Percentiles rank a stretch among this genome's conserved stretches.
Evolutionary conservation across 202 grass and related monocot species (phyloP).

Genomic region (Setaria italica): DNA sequence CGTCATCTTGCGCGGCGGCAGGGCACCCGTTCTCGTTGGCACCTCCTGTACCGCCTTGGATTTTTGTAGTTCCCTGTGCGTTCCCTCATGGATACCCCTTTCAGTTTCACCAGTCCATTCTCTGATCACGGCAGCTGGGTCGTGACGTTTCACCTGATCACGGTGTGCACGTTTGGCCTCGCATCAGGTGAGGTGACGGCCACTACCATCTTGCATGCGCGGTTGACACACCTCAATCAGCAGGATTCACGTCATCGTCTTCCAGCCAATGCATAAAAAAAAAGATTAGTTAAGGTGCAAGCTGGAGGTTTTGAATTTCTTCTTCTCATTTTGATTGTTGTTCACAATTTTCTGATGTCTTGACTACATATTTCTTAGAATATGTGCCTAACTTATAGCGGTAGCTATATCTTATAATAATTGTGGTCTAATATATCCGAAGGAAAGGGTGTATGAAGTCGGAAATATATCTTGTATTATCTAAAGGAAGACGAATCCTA

Average conservation of each 20-base stretch:
- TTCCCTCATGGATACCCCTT: background rate
- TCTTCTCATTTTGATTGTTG: no score
- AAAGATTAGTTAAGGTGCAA: no score
- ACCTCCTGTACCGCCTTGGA: background rate
- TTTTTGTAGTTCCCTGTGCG: background rate
- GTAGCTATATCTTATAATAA: no score
- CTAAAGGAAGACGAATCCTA: no score
- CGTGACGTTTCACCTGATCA: constrained; percentile 41
- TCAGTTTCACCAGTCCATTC: background rate
- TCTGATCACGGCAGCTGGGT: background rate
- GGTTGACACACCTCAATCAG: constrained; percentile 34
- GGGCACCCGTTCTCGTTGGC: background rate
- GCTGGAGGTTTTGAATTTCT: no score
- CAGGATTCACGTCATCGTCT: background rate
- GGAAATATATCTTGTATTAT: no score
- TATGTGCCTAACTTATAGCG: no score
- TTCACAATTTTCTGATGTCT: no score
- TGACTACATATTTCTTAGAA: no score
- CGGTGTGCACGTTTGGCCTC: constrained; percentile 8
- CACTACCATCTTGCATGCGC: background rate
- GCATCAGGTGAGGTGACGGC: background rate
- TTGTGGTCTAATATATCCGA: no score
- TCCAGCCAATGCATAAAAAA: background rate
- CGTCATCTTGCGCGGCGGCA: background rate
- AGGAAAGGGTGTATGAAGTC: no score